phyloP scores from a whole-genome alignment of 306 rosid species.

The Malus fusca region DNA sequence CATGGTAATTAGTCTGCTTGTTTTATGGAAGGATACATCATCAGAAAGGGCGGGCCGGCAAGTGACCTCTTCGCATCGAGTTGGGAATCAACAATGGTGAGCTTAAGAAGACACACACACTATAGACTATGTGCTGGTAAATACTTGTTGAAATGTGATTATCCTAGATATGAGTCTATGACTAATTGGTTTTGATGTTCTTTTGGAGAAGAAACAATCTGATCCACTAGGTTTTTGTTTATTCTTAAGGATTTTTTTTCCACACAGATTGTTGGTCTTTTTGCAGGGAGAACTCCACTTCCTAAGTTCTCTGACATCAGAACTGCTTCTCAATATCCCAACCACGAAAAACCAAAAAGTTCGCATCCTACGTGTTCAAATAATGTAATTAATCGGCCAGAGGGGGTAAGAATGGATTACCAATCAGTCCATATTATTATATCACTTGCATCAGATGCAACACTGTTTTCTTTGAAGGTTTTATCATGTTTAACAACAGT shows the following conservation, averaged over 20 bases:
- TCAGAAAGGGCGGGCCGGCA: background rate
- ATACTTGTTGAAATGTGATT: background rate
- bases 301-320: conserved; percentile 46
- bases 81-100: conserved; percentile 52
- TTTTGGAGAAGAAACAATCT: background rate
- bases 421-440: conserved; percentile 5
- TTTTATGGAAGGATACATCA: conserved; percentile 13
- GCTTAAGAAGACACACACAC: conserved; percentile 88
- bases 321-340: conserved; percentile 27
- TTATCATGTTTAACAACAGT: background rate
- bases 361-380: conserved; percentile 41
- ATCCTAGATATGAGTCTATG: background rate
- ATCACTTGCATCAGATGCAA: conserved; percentile 1
- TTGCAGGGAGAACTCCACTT: conserved; percentile 58
- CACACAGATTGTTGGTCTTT: conserved; percentile 12
- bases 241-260: background rate
- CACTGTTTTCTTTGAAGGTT: background rate
- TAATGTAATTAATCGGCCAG: conserved; percentile 27
- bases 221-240: conserved; percentile 2
- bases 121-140: conserved; percentile 75
- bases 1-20: conserved; percentile 14
- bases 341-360: conserved; percentile 26
- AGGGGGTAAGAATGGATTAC: conserved; percentile 35
- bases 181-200: background rate
- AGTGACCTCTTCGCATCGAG: conserved; percentile 13